A percentile compares a stretch with the other conserved stretches of the same genome.
Evolutionary conservation across 2,329 filamentous ascomycete species (phyloP).

Genomic region (Hypoxylon sp.): DNA sequence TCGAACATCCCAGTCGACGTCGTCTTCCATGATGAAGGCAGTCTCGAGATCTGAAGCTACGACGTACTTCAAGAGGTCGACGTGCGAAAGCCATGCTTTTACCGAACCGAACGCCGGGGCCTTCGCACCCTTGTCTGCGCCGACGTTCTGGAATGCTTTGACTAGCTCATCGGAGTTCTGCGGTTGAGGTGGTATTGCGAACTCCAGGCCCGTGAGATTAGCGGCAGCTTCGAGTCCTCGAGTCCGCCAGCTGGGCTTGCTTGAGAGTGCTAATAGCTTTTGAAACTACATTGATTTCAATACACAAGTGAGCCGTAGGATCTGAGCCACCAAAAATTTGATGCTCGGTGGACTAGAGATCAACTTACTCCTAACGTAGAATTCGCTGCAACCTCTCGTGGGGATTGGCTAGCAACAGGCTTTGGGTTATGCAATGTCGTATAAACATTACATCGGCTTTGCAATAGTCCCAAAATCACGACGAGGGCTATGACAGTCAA

Average conservation of each 20-base stretch:
- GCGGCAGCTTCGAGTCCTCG: slow-evolving; percentile 54
- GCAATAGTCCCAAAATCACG: slow-evolving; percentile 11
- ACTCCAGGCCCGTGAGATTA: slow-evolving; percentile 50
- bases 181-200: slow-evolving; percentile 54
- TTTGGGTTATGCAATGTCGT: not conserved
- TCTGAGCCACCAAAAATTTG: not conserved
- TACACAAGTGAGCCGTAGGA: not conserved
- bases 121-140: slow-evolving; percentile 18
- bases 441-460: slow-evolving; percentile 18
- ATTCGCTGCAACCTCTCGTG: slow-evolving; percentile 27
- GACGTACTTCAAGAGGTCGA: slow-evolving; percentile 51
- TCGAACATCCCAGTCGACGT: slow-evolving; percentile 55
- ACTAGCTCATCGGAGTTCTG: slow-evolving; percentile 48
- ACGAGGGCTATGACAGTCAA: slow-evolving; percentile 12
- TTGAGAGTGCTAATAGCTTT: slow-evolving; percentile 52
- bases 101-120: slow-evolving; percentile 40
- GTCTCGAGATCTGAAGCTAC: slow-evolving; percentile 45
- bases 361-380: slow-evolving; percentile 33
- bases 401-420: slow-evolving; percentile 2
- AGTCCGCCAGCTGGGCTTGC: slow-evolving; percentile 54
- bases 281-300: slow-evolving; percentile 40
- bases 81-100: slow-evolving; percentile 51
- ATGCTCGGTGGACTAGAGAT: not conserved
- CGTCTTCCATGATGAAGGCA: slow-evolving; percentile 54
- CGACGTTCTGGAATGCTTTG: slow-evolving; percentile 48